phyloP scores from a whole-genome alignment of 306 rosid genomes.

The Trifolium dubium region DNA sequence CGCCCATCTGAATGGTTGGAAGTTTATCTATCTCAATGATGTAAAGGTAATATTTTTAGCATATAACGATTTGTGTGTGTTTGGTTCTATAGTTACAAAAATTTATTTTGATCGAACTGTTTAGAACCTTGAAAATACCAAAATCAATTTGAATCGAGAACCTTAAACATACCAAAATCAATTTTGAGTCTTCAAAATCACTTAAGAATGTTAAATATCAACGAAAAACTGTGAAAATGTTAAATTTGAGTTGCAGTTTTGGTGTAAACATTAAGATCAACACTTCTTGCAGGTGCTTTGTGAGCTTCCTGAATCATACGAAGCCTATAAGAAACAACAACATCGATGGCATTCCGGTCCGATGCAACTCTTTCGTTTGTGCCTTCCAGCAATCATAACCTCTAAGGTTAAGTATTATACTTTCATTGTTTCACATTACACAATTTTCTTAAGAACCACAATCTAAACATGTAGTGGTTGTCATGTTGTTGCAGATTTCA shows the following conservation, averaged over 20 bases:
- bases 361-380: conserved; percentile 73
- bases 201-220: neutral
- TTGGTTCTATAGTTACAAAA: neutral
- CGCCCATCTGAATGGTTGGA: conserved; percentile 82
- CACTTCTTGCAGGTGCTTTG: conserved; percentile 66
- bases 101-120: neutral
- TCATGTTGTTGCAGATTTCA: conserved; percentile 53
- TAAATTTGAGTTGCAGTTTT: conserved; percentile 25
- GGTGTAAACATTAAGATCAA: neutral
- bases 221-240: neutral
- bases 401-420: conserved; percentile 53
- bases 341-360: conserved; percentile 86
- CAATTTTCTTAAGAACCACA: conserved; percentile 1
- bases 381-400: conserved; percentile 64
- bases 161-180: neutral
- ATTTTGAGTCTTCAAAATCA: neutral
- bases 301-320: conserved; percentile 80
- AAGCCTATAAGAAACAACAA: conserved; percentile 76
- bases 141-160: neutral
- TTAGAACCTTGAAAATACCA: neutral
- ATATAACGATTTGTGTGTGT: neutral
- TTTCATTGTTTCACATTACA: neutral
- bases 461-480: conserved; percentile 32
- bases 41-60: conserved; percentile 57
- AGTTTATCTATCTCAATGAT: conserved; percentile 76